A percentile compares a stretch with the other conserved stretches of the same genome.
Evolutionary conservation across 176 grass and related monocot species (phyloP).

Genomic region (Oryza coarctata): DNA sequence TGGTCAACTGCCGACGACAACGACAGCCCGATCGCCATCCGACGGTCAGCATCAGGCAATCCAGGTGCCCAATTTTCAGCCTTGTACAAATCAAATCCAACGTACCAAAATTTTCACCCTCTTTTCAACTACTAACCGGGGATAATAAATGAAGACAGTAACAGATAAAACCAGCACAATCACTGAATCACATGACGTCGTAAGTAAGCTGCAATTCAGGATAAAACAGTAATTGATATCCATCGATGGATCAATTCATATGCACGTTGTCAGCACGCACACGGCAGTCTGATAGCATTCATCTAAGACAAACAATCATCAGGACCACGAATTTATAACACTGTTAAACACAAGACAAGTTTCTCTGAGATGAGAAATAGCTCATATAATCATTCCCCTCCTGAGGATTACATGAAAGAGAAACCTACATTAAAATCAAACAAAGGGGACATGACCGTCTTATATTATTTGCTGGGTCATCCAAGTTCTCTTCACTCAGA

Average conservation of each 20-base stretch:
- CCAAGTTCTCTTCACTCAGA: constrained; percentile 35
- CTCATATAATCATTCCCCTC: constrained; percentile 18
- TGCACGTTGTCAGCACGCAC: background rate
- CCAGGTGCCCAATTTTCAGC: background rate
- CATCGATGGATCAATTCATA: background rate
- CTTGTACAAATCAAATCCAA: background rate
- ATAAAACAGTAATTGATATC: background rate
- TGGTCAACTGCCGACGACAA: background rate
- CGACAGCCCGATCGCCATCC: background rate
- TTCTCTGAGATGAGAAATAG: constrained; percentile 22
- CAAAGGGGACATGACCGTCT: constrained; percentile 34
- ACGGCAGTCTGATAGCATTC: background rate
- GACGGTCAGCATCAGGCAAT: background rate
- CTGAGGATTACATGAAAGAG: constrained; percentile 34
- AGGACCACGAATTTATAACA: background rate
- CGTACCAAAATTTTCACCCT: background rate
- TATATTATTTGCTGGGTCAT: constrained; percentile 49
- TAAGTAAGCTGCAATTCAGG: too few species aligned
- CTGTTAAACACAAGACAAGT: constrained; percentile 3
- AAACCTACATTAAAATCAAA: constrained; percentile 51
- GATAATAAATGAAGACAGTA: too few species aligned
- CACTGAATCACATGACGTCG: too few species aligned
- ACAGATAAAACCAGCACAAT: too few species aligned
- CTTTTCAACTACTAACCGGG: too few species aligned
- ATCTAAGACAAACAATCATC: background rate